phyloP scores from a whole-genome alignment of 805 yeast species.

The Metschnikowia gelsemii region DNA sequence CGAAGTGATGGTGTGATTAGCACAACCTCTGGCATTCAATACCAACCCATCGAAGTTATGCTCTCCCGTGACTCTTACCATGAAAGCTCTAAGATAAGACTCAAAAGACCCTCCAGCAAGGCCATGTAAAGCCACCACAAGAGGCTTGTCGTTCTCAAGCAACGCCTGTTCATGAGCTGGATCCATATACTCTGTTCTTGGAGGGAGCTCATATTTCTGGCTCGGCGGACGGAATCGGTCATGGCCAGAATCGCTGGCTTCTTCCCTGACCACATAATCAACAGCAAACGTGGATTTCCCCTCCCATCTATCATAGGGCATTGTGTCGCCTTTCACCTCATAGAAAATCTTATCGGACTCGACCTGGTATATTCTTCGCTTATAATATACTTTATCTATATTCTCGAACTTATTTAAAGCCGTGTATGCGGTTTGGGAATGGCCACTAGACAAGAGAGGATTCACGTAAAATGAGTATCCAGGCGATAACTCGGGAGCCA shows the following conservation, averaged over 20 bases:
- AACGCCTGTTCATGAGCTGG: constrained; percentile 41
- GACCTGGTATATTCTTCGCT: constrained; percentile 40
- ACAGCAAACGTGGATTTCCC: constrained; percentile 48
- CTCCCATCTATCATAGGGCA: constrained; percentile 41
- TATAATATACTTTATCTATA: constrained; percentile 45
- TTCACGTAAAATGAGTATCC: constrained; percentile 42
- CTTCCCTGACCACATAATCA: constrained; percentile 44
- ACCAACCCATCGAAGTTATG: constrained; percentile 55
- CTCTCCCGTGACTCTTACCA: constrained; percentile 42
- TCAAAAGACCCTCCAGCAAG: constrained; percentile 81
- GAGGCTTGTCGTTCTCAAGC: constrained; percentile 45
- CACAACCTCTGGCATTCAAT: constrained; percentile 73
- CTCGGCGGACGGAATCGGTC: constrained; percentile 40
- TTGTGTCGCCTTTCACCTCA: constrained; percentile 26
- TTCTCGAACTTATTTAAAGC: constrained; percentile 44
- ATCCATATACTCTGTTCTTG: constrained; percentile 62
- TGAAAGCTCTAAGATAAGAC: constrained; percentile 60
- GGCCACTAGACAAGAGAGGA: constrained; percentile 49
- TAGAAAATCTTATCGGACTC: constrained; percentile 27
- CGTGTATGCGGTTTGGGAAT: constrained; percentile 50
- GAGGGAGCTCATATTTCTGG: constrained; percentile 59
- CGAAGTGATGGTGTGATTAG: constrained; percentile 67
- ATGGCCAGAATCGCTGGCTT: constrained; percentile 21
- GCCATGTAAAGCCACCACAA: constrained; percentile 66
- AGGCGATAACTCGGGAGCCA: constrained; percentile 40